A percentile compares a stretch with the other conserved stretches of the same genome.
phyloP scores from a whole-genome alignment of 2,329 filamentous ascomycete genomes.

The Trichoderma sp. region DNA sequence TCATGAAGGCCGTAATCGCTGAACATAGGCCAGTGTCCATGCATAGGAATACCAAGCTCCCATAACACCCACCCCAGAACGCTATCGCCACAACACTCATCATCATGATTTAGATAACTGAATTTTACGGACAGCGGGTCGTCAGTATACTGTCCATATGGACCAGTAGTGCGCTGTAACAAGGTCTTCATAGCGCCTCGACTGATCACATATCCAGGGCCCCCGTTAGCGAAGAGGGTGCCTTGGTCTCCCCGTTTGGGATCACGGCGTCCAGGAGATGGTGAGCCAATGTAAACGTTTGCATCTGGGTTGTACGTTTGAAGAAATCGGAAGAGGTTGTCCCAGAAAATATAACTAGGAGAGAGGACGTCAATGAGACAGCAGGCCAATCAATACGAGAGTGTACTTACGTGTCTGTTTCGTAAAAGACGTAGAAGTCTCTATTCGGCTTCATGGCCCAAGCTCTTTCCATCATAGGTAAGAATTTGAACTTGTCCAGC shows the following conservation, averaged over 20 bases:
- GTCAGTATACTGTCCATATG: constrained; percentile 1
- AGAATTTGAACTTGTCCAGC: constrained; percentile 57
- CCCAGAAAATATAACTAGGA: constrained; percentile 25
- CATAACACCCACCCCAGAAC: constrained; percentile 48
- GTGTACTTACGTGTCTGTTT: constrained; percentile 51
- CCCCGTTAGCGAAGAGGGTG: constrained; percentile 50
- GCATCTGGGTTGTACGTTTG: constrained; percentile 45
- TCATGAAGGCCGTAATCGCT: constrained; percentile 48
- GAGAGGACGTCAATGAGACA: not conserved
- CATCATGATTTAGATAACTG: constrained; percentile 17
- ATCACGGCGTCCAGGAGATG: constrained; percentile 40
- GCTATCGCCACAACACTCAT: constrained; percentile 54
- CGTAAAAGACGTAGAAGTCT: constrained; percentile 56
- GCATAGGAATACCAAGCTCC: constrained; percentile 44
- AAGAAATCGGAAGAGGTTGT: constrained; percentile 50
- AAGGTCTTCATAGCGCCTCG: constrained; percentile 44
- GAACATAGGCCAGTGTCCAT: constrained; percentile 50
- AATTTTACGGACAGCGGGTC: constrained; percentile 6
- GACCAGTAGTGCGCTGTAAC: constrained; percentile 30
- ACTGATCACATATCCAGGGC: constrained; percentile 47
- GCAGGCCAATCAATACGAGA: not conserved
- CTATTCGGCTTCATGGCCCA: constrained; percentile 46
- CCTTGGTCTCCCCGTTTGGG: constrained; percentile 30
- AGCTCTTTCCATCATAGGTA: constrained; percentile 53
- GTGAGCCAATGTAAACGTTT: constrained; percentile 50